Evolutionary conservation across 2,329 filamentous ascomycete genomes (phyloP).

Genomic region (Venturia nashicola): DNA sequence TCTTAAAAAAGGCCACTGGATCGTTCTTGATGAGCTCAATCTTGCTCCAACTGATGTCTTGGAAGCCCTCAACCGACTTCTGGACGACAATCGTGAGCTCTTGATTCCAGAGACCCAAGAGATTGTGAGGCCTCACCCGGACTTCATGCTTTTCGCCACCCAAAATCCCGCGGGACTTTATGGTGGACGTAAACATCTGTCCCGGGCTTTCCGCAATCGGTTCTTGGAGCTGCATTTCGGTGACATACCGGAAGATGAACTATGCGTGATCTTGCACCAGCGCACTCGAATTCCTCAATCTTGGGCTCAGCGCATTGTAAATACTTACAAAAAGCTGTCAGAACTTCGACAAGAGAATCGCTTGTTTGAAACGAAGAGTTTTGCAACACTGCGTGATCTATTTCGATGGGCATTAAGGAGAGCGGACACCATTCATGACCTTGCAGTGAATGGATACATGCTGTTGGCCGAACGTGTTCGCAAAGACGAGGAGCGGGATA

Average conservation of each 20-base stretch:
- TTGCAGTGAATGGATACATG: slow-evolving; percentile 92
- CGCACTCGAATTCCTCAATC: slow-evolving; percentile 82
- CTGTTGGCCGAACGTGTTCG: slow-evolving; percentile 86
- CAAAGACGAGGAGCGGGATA: slow-evolving; percentile 72
- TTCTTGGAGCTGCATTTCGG: slow-evolving; percentile 97
- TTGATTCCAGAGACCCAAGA: slow-evolving; percentile 96
- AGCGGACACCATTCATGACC: slow-evolving; percentile 74
- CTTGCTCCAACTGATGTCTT: slow-evolving; percentile 93
- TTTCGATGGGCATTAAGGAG: slow-evolving; percentile 88
- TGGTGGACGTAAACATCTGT: slow-evolving; percentile 84
- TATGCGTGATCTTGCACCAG: slow-evolving; percentile 82
- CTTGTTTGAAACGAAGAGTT: slow-evolving; percentile 94
- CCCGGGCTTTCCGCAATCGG: slow-evolving; percentile 87
- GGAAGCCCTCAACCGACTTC: slow-evolving; percentile 84
- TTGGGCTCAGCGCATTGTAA: slow-evolving; percentile 82
- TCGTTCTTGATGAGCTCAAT: slow-evolving; percentile 95
- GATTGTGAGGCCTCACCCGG: slow-evolving; percentile 77
- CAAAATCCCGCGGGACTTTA: slow-evolving; percentile 95
- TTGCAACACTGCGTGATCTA: slow-evolving; percentile 88
- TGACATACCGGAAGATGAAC: slow-evolving; percentile 89
- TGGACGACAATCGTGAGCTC: slow-evolving; percentile 94
- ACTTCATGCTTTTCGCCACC: slow-evolving; percentile 96
- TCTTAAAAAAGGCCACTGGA: slow-evolving; percentile 88
- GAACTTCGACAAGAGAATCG: slow-evolving; percentile 78
- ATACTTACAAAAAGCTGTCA: slow-evolving; percentile 87